Evolutionary conservation across 768 basidiomycete genomes (phyloP), one percentile per base, ranked within the genome.

Genomic region (Russula dissimulans): DNA sequence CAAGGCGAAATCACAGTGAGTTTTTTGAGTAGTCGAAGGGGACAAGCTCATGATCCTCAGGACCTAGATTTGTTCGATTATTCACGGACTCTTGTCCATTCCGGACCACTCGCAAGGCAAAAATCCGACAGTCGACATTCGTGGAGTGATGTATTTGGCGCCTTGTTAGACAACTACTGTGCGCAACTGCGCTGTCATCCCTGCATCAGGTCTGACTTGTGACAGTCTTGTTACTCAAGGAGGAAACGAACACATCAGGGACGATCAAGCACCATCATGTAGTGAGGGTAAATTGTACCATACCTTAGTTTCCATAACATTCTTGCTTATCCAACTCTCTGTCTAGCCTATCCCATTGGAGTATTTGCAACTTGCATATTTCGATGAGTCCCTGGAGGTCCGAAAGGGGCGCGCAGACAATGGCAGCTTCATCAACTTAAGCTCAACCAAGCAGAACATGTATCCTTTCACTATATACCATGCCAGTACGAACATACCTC

Each of bases 61-160:
- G 91, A 95, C 65, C 77, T 95, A 77, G 91, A 91, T 66, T 73
- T 91, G 31, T 85, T 86, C 62, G 82, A 87, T 61, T 85, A 90
- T 51, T 85, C 81, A 47, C 79, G 93, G 38, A 85, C 85, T 26
- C 69, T 95, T 48, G 76, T 89, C 3, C 78, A 88, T 71, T 78
- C 83, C 4, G 86, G 87, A 6, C 74, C 81, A 17, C 77, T 93
- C 17, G 78, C 77, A 60, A 76, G 80, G 56, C 78, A 76, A 53
- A 78, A 81, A 56, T 79, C 81, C 0, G 91, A 92, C 26, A 81
- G 81, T 8, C 82, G 85, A 71, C 78, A 81, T 64, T 80, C 81
- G 43, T 94, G 92, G 91, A 75, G 71, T 34, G 86, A 89, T 60
- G 72, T 87, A 45, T 77, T 79, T 38, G 82, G 82, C 11, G 83